These are phyloP conservation scores for Porogramme epimiltina DNA, from an alignment of 1,284 basidiomycete genomes.

Conservation along the genomic window DNA sequence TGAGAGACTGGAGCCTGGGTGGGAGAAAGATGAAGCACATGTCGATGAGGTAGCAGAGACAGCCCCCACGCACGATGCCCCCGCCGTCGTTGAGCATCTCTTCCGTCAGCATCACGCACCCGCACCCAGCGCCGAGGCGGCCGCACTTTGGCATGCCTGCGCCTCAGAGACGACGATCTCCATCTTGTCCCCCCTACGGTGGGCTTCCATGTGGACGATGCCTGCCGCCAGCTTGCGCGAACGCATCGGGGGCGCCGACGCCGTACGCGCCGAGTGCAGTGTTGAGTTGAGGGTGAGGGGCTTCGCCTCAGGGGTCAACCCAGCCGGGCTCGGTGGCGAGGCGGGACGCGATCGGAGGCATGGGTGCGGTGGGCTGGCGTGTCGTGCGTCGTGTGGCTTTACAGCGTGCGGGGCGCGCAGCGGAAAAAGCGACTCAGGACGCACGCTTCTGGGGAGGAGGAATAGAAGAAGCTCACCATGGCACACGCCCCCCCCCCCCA, in stretches of 20 bases:
- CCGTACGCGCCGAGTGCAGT: slow-evolving; percentile 67
- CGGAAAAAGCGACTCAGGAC: too few relatives aligned
- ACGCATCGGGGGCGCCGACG: slow-evolving; percentile 59
- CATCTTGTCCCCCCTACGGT: slow-evolving; percentile 45
- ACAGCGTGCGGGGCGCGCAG: too few relatives aligned
- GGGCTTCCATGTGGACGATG: slow-evolving; percentile 58
- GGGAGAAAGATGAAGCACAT: slow-evolving; percentile 30
- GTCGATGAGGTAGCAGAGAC: slow-evolving; percentile 70
- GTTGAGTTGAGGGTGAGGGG: slow-evolving; percentile 66
- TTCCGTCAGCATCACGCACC: slow-evolving; percentile 1
- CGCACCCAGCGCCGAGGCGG: slow-evolving; percentile 22
- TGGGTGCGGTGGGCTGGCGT: too few relatives aligned
- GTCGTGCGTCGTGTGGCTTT: too few relatives aligned
- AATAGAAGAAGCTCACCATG: too few relatives aligned
- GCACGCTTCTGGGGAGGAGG: too few relatives aligned
- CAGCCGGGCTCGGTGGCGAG: slow-evolving; percentile 42
- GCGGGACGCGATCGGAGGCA: slow-evolving; percentile 21
- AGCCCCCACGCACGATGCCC: slow-evolving; percentile 72
- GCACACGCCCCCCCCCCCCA: too few relatives aligned
- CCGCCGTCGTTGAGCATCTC: slow-evolving; percentile 76
- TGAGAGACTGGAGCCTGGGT: not conserved
- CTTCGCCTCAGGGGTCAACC: slow-evolving; percentile 66
- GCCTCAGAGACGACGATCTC: slow-evolving; percentile 60
- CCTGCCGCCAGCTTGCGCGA: slow-evolving; percentile 61
- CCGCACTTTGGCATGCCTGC: slow-evolving; percentile 54